phyloP scores from a whole-genome alignment of 2,329 filamentous ascomycete genomes.

The Pseudonectria foliicola region DNA sequence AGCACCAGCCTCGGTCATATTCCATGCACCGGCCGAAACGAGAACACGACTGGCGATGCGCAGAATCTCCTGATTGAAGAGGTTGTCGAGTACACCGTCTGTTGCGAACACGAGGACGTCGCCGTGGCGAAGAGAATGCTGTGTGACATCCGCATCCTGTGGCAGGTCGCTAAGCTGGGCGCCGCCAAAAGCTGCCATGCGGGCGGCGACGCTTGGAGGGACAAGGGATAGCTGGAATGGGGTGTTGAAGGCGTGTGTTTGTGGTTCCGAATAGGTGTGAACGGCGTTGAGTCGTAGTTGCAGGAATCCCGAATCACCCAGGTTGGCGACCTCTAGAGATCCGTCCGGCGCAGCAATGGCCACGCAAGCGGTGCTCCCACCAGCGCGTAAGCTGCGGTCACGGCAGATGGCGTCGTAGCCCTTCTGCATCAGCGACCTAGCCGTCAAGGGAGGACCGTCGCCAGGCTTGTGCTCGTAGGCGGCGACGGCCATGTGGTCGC shows the following conservation, averaged over 20 bases:
- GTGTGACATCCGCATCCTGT: conserved; percentile 72
- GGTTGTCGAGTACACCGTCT: conserved; percentile 93
- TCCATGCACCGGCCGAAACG: conserved; percentile 68
- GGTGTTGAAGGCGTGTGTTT: conserved; percentile 97
- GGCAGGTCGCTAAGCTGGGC: conserved; percentile 76
- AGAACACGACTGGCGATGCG: conserved; percentile 72
- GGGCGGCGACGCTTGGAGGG: conserved; percentile 68
- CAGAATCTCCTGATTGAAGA: conserved; percentile 84
- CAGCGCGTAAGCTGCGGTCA: conserved; percentile 67
- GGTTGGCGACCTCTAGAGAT: conserved; percentile 77
- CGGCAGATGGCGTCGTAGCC: conserved; percentile 77
- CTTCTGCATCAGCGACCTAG: conserved; percentile 67
- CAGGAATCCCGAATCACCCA: conserved; percentile 92
- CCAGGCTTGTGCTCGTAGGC: conserved; percentile 51
- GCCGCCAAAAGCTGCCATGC: conserved; percentile 78
- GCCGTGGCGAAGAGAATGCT: conserved; percentile 73
- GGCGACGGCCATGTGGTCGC: conserved; percentile 81
- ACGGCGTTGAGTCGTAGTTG: conserved; percentile 81
- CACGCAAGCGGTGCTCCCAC: conserved; percentile 90
- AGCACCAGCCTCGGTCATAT: conserved; percentile 49
- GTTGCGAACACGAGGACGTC: conserved; percentile 92
- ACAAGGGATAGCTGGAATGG: conserved; percentile 91
- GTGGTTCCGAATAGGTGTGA: conserved; percentile 72
- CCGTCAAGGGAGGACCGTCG: conserved; percentile 39
- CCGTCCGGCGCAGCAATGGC: conserved; percentile 69